Percentiles rank a stretch among this genome's conserved stretches.
Evolutionary conservation across 345 rosid species (phyloP).

Genomic region (Melastoma malabathricum): DNA sequence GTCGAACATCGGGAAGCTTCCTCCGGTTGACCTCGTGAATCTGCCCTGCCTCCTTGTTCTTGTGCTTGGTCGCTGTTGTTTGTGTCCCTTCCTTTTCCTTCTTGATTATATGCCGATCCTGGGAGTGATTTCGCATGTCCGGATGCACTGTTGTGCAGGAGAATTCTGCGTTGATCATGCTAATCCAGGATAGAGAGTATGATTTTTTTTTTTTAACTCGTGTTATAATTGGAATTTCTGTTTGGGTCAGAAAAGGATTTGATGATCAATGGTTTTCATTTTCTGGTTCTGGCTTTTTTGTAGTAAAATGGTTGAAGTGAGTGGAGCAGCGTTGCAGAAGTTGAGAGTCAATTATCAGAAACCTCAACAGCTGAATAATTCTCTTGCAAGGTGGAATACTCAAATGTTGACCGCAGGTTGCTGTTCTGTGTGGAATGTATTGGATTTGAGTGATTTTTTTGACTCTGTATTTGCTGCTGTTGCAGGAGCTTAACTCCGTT

Average conservation of each 20-base stretch:
- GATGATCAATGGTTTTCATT: too few species aligned
- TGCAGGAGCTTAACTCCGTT: constrained; percentile 22
- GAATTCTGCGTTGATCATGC: constrained; percentile 39
- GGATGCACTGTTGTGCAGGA: constrained; percentile 31
- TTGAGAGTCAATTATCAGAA: constrained; percentile 31
- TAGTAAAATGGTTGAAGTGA: constrained; percentile 47
- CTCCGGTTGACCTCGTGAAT: too few species aligned
- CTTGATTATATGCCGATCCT: constrained; percentile 1
- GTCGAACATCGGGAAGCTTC: too few species aligned
- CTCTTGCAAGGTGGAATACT: constrained; percentile 52
- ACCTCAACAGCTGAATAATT: constrained; percentile 41
- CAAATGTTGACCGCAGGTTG: constrained; percentile 43
- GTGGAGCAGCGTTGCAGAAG: constrained; percentile 32
- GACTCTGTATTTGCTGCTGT: too few species aligned
- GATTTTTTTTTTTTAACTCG: constrained; percentile 22
- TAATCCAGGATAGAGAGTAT: constrained; percentile 67
- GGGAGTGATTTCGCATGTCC: too few species aligned
- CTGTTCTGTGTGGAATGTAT: neutral
- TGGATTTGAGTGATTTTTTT: too few species aligned
- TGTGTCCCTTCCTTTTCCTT: neutral
- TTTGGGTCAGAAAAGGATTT: too few species aligned
- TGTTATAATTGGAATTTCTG: too few species aligned
- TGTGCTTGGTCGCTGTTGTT: neutral
- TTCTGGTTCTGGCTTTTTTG: constrained; percentile 2
- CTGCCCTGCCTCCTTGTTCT: neutral